Conservation (phyloP, 257 asterid genomes). For the Buddleja alternifolia region DNA sequence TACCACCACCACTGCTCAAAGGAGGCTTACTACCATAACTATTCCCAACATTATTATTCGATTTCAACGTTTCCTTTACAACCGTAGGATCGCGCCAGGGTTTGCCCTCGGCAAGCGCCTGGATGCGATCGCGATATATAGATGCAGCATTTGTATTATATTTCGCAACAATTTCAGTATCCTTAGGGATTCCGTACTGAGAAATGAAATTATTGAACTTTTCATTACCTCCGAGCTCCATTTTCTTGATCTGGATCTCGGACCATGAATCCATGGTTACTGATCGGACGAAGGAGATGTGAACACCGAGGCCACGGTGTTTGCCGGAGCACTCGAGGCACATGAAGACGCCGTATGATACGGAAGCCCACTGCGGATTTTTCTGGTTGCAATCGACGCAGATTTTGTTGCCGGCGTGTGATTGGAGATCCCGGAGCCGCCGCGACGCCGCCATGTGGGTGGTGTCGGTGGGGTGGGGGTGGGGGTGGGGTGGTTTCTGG, state of each 20-base stretch:
- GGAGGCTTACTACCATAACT: slow-evolving; percentile 59
- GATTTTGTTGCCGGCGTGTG: slow-evolving; percentile 79
- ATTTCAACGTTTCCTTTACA: slow-evolving; percentile 54
- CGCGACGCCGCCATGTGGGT: slow-evolving; percentile 76
- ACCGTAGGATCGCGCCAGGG: slow-evolving; percentile 92
- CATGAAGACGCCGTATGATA: slow-evolving; percentile 88
- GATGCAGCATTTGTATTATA: slow-evolving; percentile 82
- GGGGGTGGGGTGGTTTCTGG: slow-evolving; percentile 20
- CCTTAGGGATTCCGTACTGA: slow-evolving; percentile 72
- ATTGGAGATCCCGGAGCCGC: slow-evolving; percentile 87
- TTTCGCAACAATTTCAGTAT: slow-evolving; percentile 75
- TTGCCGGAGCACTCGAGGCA: slow-evolving; percentile 96
- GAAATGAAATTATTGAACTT: slow-evolving; percentile 59
- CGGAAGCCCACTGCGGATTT: slow-evolving; percentile 98
- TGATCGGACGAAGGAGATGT: slow-evolving; percentile 95
- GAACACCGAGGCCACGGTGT: slow-evolving; percentile 96
- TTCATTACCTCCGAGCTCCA: slow-evolving; percentile 90
- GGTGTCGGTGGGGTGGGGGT: slow-evolving; percentile 22
- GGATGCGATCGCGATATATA: slow-evolving; percentile 79
- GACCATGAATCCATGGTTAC: slow-evolving; percentile 99
- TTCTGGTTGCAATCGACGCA: slow-evolving; percentile 91
- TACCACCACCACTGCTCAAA: slow-evolving; percentile 41
- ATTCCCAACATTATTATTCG: slow-evolving; percentile 15
- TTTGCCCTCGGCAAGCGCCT: slow-evolving; percentile 86
- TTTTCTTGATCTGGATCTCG: slow-evolving; percentile 86